A percentile compares a stretch with the other conserved stretches of the same genome.
These are phyloP conservation scores for Cladosporium colombiae DNA, from an alignment of 2,329 filamentous ascomycete species.

Conservation along the genomic window DNA sequence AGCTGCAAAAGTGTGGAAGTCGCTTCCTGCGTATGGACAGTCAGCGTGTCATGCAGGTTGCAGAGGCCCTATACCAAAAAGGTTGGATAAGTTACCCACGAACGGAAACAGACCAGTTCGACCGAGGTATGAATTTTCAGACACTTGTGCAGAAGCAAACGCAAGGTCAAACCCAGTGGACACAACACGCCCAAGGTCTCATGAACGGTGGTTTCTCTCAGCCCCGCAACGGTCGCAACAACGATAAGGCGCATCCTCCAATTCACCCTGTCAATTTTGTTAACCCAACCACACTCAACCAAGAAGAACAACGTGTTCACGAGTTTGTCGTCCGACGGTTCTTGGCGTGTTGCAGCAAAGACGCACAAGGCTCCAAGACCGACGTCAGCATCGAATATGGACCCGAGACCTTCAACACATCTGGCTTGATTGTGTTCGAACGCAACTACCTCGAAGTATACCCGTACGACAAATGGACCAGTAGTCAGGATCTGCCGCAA, in stretches of 20 bases:
- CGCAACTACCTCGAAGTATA: constrained; percentile 95
- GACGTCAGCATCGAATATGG: constrained; percentile 85
- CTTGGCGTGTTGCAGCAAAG: constrained; percentile 91
- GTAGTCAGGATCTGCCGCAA: constrained; percentile 75
- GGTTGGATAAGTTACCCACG: constrained; percentile 97
- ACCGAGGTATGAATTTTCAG: constrained; percentile 81
- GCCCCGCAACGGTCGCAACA: constrained; percentile 80
- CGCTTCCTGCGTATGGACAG: constrained; percentile 86
- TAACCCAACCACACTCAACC: constrained; percentile 59
- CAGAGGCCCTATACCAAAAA: constrained; percentile 86
- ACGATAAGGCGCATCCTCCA: constrained; percentile 95
- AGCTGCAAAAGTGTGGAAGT: constrained; percentile 93
- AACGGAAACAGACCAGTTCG: constrained; percentile 96
- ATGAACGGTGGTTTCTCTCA: constrained; percentile 75
- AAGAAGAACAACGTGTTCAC: constrained; percentile 71
- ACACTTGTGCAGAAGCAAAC: constrained; percentile 81
- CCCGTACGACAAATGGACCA: constrained; percentile 94
- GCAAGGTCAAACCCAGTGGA: constrained; percentile 71
- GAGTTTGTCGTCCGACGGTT: constrained; percentile 92
- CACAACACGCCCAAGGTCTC: constrained; percentile 73
- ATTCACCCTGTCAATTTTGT: constrained; percentile 95
- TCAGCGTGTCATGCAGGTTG: constrained; percentile 82
- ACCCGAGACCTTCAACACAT: constrained; percentile 76
- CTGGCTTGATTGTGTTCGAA: constrained; percentile 80
- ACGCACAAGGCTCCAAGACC: constrained; percentile 82